These are phyloP conservation scores for Yarrowia sp. DNA, from an alignment of 805 yeast species.

Conservation along the genomic window DNA sequence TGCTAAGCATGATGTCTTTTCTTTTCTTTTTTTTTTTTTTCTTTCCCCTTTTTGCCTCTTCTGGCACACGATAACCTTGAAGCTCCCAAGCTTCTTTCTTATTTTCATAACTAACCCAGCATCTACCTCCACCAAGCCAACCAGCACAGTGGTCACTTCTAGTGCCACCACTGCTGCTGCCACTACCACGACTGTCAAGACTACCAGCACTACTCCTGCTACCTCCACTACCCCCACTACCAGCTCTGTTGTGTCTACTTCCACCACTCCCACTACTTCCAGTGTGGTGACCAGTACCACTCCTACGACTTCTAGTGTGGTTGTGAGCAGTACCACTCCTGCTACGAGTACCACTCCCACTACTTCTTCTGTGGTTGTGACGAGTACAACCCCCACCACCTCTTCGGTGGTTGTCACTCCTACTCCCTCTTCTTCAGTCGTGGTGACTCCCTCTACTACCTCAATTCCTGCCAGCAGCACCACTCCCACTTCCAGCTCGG, in stretches of 20 bases:
- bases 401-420: neutral
- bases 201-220: neutral
- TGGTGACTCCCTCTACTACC: neutral
- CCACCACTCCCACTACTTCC: neutral
- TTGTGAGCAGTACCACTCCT: neutral
- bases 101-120: neutral
- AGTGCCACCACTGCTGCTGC: neutral
- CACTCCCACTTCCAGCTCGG: neutral
- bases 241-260: neutral
- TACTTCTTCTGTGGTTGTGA: neutral
- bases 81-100: too few relatives aligned
- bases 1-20: too few relatives aligned
- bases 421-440: neutral
- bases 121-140: neutral
- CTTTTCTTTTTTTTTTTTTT: too few relatives aligned
- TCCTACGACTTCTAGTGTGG: neutral
- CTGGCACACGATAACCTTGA: too few relatives aligned
- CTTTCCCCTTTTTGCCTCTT: too few relatives aligned
- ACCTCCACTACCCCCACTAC: neutral
- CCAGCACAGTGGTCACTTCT: neutral
- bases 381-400: neutral
- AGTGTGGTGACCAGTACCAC: neutral
- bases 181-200: neutral
- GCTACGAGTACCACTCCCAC: neutral
- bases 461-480: neutral